Conservation (phyloP, 2,329 filamentous ascomycete species). For the Sclerotinia minor region DNA sequence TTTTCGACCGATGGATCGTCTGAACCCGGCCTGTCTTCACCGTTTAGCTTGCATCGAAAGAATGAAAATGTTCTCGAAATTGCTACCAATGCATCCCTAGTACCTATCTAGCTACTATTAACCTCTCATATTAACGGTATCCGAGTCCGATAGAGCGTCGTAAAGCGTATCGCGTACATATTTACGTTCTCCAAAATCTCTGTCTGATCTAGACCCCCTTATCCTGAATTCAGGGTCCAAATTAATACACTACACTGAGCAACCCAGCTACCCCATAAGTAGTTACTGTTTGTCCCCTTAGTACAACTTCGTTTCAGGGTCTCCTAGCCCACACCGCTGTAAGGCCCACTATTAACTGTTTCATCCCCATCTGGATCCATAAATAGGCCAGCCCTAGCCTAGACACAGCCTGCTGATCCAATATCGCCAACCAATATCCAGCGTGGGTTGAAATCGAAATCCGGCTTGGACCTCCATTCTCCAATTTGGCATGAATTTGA, state of each 20-base stretch:
- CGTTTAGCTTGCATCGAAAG: neutral
- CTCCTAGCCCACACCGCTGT: constrained; percentile 5
- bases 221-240: constrained; percentile 10
- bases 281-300: neutral
- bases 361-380: constrained; percentile 1
- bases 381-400: neutral
- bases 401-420: constrained; percentile 13
- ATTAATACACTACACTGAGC: neutral
- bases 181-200: neutral
- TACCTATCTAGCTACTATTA: too few relatives aligned
- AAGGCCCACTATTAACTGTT: constrained; percentile 13
- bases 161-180: neutral
- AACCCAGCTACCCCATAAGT: neutral
- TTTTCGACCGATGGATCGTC: too few relatives aligned
- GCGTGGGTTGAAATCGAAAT: neutral
- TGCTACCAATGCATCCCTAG: neutral
- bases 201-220: neutral
- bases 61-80: neutral
- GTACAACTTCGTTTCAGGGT: neutral
- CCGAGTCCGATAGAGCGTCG: neutral
- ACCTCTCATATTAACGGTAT: neutral
- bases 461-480: neutral
- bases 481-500: constrained; percentile 5
- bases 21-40: neutral
- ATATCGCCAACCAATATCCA: constrained; percentile 3